Conservation (phyloP, 495 filamentous ascomycete genomes). For the Paragyromitra xinjiangensis region DNA sequence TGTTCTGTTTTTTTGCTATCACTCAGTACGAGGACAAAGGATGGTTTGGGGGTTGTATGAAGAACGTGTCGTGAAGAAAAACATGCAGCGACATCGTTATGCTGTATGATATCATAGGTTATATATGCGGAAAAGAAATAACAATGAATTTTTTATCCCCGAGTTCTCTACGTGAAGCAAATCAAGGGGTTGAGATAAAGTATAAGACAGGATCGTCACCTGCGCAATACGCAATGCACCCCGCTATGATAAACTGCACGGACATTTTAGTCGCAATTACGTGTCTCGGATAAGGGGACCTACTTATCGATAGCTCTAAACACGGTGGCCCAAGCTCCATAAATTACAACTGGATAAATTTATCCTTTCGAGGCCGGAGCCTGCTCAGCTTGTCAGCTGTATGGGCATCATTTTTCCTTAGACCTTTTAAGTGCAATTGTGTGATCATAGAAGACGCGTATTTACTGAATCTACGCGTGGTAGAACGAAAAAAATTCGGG, state of each 20-base stretch:
- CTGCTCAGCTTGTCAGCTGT: no score
- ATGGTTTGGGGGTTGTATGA: neutral
- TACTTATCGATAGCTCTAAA: neutral
- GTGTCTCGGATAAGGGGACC: neutral
- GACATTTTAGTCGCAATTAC: neutral
- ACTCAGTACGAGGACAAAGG: neutral
- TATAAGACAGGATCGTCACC: slow-evolving; percentile 14
- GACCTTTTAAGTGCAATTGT: no score
- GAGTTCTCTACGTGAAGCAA: neutral
- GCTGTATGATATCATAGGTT: slow-evolving; percentile 26
- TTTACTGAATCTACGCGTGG: neutral
- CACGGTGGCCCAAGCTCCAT: neutral
- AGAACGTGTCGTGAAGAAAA: slow-evolving; percentile 1
- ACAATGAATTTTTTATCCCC: neutral
- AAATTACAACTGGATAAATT: no score
- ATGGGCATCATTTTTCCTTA: no score
- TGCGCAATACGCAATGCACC: neutral
- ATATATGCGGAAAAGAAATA: neutral
- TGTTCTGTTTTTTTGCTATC: slow-evolving; percentile 1
- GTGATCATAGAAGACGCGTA: neutral
- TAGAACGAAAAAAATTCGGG: neutral
- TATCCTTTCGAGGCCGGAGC: no score
- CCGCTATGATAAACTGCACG: neutral
- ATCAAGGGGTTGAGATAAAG: neutral
- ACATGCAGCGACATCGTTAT: neutral